phyloP scores from a whole-genome alignment of 176 grass and related monocot species.

The Chrysopogon serrulatus region DNA sequence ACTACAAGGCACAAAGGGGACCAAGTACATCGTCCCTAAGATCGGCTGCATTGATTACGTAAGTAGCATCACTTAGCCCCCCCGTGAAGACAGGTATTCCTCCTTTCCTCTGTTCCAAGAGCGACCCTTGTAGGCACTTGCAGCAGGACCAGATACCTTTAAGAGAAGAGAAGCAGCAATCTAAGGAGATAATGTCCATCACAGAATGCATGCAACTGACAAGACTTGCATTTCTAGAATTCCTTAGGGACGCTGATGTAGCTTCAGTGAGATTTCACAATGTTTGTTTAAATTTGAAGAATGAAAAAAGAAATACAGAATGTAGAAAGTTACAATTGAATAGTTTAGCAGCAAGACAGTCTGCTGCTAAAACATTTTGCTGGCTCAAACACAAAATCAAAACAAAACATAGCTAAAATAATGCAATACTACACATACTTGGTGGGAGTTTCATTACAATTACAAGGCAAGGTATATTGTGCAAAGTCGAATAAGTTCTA shows the following conservation, averaged over 20 bases:
- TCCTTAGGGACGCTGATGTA: background rate
- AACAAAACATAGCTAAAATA: background rate
- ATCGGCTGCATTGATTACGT: slow-evolving; percentile 55
- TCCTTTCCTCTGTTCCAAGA: slow-evolving; percentile 69
- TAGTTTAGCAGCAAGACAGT: background rate
- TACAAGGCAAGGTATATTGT: background rate
- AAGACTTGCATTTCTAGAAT: background rate
- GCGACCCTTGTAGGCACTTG: slow-evolving; percentile 80
- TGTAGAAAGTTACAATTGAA: slow-evolving; percentile 3
- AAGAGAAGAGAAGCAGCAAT: slow-evolving; percentile 26
- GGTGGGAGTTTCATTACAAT: background rate
- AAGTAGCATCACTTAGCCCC: slow-evolving; percentile 62
- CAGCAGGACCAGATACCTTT: slow-evolving; percentile 71
- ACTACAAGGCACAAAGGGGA: slow-evolving; percentile 52
- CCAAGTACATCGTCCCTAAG: slow-evolving; percentile 62
- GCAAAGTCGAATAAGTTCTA: background rate
- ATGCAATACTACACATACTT: background rate
- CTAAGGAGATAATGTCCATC: background rate
- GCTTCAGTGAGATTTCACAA: background rate
- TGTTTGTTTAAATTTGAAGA: background rate
- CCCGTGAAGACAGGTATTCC: slow-evolving; percentile 50
- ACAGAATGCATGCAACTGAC: background rate
- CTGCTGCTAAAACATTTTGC: background rate
- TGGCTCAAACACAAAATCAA: background rate
- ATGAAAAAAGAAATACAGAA: background rate